Evolutionary conservation across 108 stramenopile genomes (phyloP), one percentile per base, ranked within the genome.

Genomic region (Cyclotella cryptica): DNA sequence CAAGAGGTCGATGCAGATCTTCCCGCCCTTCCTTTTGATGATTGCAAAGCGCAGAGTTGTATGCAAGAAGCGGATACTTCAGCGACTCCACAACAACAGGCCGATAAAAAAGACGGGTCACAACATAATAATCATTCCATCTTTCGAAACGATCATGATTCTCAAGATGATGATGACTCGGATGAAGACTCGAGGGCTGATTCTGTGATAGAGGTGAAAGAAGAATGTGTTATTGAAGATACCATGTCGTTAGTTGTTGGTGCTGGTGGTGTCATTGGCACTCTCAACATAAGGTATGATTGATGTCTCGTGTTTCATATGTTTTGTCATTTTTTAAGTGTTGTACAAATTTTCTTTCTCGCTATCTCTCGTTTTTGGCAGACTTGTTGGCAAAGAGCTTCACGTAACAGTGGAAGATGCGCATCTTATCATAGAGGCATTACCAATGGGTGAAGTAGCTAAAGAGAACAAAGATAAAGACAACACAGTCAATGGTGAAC

Each of bases 391-490:
- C 21, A 87, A 86, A 63, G 89, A 91, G 40, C 62, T 91, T 10
- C 90, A 91, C 58, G 85, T 93, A 0, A 77, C 88, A 22, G 85
- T 93, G 7, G 93, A 93, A 84, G 93, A 91, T 78, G 93, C 89
- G 19, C 84, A 84, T 72, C 72, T 93, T 22, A 83, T 88, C 12
- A 58, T 93, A 12, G 93, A 93, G 74, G 88, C 87, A 30, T 46
- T 85, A 19, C 87, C 84, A 13, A 72, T 51, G 41, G 59, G 63
- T 58, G 60, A 69, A 58, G 21, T 47, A 13, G 61, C 61, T 59
- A 55, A 57, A 28, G 76, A 85, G 13, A 82, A 75, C 46, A 77
- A 71, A 41, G 55, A 60, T 8, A 29, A 49, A 4, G 42, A 17
- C 3, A 49, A 58, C 22, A 54, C 43, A 29, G 47, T 10, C 19